These are phyloP conservation scores for Cyberlindnera mrakii DNA, from an alignment of 805 yeast genomes.

Conservation along the genomic window DNA sequence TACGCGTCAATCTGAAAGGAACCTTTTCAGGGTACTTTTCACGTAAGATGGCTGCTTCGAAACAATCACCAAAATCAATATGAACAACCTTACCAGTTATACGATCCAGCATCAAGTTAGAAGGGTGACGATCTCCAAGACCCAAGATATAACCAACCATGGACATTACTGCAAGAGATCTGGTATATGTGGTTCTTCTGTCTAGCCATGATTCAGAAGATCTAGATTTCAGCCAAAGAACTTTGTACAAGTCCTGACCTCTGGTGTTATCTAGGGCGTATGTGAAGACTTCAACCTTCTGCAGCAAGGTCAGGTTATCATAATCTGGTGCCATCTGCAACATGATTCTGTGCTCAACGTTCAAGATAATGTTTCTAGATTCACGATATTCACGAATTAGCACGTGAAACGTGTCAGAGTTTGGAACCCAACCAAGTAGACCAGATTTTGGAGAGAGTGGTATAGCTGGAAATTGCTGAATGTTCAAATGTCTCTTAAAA, in stretches of 20 bases:
- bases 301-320: slow-evolving; percentile 80
- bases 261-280: slow-evolving; percentile 92
- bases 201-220: slow-evolving; percentile 98
- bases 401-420: slow-evolving; percentile 94
- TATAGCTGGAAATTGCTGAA: slow-evolving; percentile 87
- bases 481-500: slow-evolving; percentile 90
- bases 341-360: slow-evolving; percentile 94
- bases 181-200: slow-evolving; percentile 90
- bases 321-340: slow-evolving; percentile 95
- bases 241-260: slow-evolving; percentile 94
- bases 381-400: slow-evolving; percentile 90
- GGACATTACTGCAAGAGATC: slow-evolving; percentile 97
- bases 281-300: slow-evolving; percentile 94
- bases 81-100: slow-evolving; percentile 94
- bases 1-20: slow-evolving; percentile 92
- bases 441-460: slow-evolving; percentile 98
- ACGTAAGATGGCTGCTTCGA: slow-evolving; percentile 93
- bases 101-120: slow-evolving; percentile 91
- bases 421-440: slow-evolving; percentile 93
- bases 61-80: slow-evolving; percentile 98
- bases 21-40: slow-evolving; percentile 98
- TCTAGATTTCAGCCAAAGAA: slow-evolving; percentile 91
- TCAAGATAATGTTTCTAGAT: slow-evolving; percentile 78
- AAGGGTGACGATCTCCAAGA: slow-evolving; percentile 96
- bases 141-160: slow-evolving; percentile 98